Evolutionary conservation across 2,329 filamentous ascomycete species (phyloP).

Genomic region (Ceratocystiopsis minuta): DNA sequence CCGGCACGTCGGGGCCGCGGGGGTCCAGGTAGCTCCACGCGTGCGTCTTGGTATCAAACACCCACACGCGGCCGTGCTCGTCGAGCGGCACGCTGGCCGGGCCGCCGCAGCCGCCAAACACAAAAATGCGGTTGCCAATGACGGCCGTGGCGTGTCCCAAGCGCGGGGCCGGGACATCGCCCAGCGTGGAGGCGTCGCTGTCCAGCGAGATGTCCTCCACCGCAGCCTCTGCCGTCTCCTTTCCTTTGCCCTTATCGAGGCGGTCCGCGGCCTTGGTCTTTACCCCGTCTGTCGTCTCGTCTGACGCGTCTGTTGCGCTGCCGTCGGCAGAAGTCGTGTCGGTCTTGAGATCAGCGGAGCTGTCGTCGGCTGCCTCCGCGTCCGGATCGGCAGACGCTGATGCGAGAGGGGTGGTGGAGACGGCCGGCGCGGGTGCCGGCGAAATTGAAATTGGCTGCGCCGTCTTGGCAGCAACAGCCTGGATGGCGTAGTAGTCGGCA

Average conservation of each 20-base stretch:
- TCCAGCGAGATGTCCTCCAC: constrained; percentile 6
- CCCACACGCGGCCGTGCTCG: constrained; percentile 59
- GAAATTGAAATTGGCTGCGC: not conserved
- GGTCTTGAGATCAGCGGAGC: no score
- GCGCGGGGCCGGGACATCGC: constrained; percentile 43
- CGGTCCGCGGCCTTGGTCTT: not conserved
- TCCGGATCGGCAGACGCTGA: constrained; percentile 8
- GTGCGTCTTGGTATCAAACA: constrained; percentile 46
- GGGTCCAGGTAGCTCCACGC: constrained; percentile 50
- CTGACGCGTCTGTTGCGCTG: constrained; percentile 1
- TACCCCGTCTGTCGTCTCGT: constrained; percentile 13
- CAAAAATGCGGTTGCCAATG: constrained; percentile 52
- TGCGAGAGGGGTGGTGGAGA: constrained; percentile 8
- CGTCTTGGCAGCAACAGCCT: constrained; percentile 19
- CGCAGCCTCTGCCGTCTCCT: not conserved
- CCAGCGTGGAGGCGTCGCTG: constrained; percentile 17
- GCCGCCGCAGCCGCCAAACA: constrained; percentile 66
- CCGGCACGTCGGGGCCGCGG: constrained; percentile 22
- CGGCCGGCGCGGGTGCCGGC: constrained; percentile 13
- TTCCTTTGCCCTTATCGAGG: constrained; percentile 19
- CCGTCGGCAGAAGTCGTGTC: no score
- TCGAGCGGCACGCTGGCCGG: constrained; percentile 50
- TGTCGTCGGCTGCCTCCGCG: no score
- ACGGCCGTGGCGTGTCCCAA: constrained; percentile 56
- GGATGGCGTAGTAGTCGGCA: constrained; percentile 41